Conservation (phyloP, 192 early-diverging fungal genomes). For the Thamnidium elegans region DNA sequence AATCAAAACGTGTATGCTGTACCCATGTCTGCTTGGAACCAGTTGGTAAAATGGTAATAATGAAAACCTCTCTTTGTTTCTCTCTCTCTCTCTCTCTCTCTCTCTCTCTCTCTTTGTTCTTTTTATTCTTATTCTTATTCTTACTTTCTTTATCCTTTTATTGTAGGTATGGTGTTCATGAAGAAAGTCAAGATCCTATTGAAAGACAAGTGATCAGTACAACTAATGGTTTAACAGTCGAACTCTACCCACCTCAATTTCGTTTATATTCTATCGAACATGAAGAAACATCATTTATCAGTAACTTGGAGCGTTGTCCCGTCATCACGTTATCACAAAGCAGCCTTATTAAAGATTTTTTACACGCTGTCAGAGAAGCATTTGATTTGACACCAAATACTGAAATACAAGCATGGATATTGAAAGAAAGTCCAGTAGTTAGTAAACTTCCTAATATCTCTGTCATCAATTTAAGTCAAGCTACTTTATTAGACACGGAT, state of each 20-base stretch:
- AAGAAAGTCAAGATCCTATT: slow-evolving; percentile 33
- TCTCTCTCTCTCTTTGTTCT: slow-evolving; percentile 20
- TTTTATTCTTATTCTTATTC: not conserved
- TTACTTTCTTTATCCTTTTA: slow-evolving; percentile 1
- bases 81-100: slow-evolving; percentile 1
- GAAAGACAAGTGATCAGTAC: slow-evolving; percentile 32
- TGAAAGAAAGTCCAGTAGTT: not conserved
- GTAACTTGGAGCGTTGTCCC: not conserved
- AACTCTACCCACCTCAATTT: slow-evolving; percentile 41
- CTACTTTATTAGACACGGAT: not conserved
- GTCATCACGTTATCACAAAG: not conserved
- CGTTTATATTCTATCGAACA: slow-evolving; percentile 34
- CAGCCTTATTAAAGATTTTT: too few relatives aligned
- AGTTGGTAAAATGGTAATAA: slow-evolving; percentile 44
- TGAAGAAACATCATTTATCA: slow-evolving; percentile 1
- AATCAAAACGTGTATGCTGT: slow-evolving; percentile 36
- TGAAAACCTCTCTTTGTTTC: too few relatives aligned
- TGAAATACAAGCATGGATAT: slow-evolving; percentile 7
- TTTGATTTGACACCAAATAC: not conserved
- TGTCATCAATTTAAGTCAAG: too few relatives aligned
- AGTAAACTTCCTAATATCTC: too few relatives aligned
- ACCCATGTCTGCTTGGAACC: slow-evolving; percentile 48
- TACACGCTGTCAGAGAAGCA: not conserved
- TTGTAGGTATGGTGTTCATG: slow-evolving; percentile 39
- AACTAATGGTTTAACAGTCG: slow-evolving; percentile 22